phyloP scores from a whole-genome alignment of 2,329 filamentous ascomycete species.

The Thelonectria blattea region DNA sequence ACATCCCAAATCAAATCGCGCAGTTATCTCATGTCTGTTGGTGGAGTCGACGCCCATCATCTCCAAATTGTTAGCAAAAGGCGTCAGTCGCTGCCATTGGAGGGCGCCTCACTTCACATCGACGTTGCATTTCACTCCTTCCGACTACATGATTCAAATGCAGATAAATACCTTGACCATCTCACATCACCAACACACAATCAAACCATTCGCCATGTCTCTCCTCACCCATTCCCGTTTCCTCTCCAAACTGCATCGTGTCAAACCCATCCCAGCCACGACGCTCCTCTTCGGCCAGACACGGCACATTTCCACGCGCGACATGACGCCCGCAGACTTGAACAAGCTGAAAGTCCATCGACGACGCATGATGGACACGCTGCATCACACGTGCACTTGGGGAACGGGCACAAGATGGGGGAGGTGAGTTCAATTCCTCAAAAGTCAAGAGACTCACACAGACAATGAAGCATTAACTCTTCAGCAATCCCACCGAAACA shows the following conservation, averaged over 20 bases:
- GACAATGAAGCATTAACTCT: not conserved
- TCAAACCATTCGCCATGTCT: not conserved
- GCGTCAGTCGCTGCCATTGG: not conserved
- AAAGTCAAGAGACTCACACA: too few relatives aligned
- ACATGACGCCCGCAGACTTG: slow-evolving; percentile 29
- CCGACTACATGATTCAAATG: not conserved
- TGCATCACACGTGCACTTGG: slow-evolving; percentile 32
- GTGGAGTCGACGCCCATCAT: not conserved
- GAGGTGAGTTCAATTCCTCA: slow-evolving; percentile 23
- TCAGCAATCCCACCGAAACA: slow-evolving; percentile 57
- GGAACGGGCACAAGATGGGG: slow-evolving; percentile 33
- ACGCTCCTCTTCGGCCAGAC: not conserved
- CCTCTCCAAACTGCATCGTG: not conserved
- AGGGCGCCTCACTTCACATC: not conserved
- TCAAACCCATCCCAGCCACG: not conserved
- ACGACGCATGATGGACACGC: slow-evolving; percentile 30
- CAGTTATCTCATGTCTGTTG: too few relatives aligned
- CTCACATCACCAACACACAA: not conserved
- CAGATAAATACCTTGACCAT: not conserved
- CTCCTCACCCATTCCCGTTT: not conserved
- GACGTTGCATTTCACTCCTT: not conserved
- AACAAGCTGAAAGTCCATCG: slow-evolving; percentile 31
- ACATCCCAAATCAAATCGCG: too few relatives aligned
- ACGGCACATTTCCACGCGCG: slow-evolving; percentile 28
- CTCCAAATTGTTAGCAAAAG: not conserved